phyloP scores from a whole-genome alignment of 2,329 filamentous ascomycete genomes.

The Fusarium temperatum region DNA sequence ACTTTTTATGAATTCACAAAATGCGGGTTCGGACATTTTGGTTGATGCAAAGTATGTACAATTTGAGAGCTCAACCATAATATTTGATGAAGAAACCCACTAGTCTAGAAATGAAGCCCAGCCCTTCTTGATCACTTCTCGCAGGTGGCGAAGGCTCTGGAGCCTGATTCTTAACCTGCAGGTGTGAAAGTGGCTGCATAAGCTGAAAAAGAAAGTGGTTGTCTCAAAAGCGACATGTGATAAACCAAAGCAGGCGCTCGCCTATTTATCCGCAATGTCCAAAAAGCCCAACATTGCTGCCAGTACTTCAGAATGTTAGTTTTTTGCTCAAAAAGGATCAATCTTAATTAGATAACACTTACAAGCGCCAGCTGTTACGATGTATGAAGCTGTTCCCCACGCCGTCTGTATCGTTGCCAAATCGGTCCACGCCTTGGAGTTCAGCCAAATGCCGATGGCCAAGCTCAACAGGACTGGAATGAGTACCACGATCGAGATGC shows the following conservation, averaged over 20 bases:
- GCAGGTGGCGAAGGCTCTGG: accelerated
- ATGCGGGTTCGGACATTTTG: background rate
- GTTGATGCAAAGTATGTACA: accelerated
- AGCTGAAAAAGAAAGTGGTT: background rate
- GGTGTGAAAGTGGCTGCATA: background rate
- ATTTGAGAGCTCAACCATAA: accelerated
- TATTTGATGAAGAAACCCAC: accelerated
- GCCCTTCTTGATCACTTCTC: accelerated
- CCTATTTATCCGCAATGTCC: background rate
- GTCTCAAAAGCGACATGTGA: background rate
- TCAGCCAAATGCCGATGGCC: background rate
- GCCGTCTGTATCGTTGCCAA: background rate
- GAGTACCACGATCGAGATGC: background rate
- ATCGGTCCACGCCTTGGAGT: background rate
- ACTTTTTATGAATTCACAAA: accelerated
- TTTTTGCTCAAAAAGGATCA: too few relatives aligned
- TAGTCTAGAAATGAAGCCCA: accelerated
- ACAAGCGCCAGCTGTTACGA: background rate
- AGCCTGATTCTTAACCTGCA: background rate
- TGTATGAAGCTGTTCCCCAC: background rate
- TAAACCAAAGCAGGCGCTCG: background rate
- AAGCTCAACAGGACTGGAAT: background rate
- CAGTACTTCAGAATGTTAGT: background rate
- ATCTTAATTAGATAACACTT: background rate
- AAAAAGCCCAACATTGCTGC: background rate